Evolutionary conservation across 805 yeast genomes (phyloP).

Genomic region (Zygoascus ofunaensis): DNA sequence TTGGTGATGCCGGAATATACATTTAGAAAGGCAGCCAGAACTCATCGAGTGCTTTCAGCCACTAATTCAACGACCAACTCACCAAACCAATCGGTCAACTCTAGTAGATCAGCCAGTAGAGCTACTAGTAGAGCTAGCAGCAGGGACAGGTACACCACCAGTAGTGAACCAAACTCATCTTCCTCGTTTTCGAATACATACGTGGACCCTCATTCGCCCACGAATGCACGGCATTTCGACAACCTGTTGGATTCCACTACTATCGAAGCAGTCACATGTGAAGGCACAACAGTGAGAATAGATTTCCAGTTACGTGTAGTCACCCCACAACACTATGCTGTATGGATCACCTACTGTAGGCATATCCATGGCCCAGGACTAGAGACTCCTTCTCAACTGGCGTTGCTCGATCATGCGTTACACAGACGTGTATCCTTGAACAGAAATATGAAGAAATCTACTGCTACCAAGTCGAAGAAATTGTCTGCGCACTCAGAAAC

Average conservation of each 20-base stretch:
- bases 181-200: background rate
- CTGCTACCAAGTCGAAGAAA: background rate
- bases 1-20: conserved; percentile 85
- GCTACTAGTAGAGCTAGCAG: background rate
- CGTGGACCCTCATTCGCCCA: background rate
- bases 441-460: background rate
- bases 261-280: conserved; percentile 57
- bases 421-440: background rate
- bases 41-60: conserved; percentile 8
- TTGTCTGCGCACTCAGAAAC: background rate
- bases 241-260: conserved; percentile 34
- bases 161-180: background rate
- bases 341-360: conserved; percentile 85
- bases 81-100: no score
- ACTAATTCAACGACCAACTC: no score
- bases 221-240: conserved; percentile 17
- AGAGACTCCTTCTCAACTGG: conserved; percentile 48
- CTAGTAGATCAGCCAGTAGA: background rate
- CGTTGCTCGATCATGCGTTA: conserved; percentile 22
- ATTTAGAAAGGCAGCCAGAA: conserved; percentile 46
- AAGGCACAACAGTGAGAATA: conserved; percentile 54
- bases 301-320: conserved; percentile 78
- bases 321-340: conserved; percentile 44
- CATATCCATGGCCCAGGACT: conserved; percentile 20
- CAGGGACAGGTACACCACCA: background rate